These are phyloP conservation scores for Hypoxylon sp. DNA, from an alignment of 2,329 filamentous ascomycete species.

Conservation along the genomic window DNA sequence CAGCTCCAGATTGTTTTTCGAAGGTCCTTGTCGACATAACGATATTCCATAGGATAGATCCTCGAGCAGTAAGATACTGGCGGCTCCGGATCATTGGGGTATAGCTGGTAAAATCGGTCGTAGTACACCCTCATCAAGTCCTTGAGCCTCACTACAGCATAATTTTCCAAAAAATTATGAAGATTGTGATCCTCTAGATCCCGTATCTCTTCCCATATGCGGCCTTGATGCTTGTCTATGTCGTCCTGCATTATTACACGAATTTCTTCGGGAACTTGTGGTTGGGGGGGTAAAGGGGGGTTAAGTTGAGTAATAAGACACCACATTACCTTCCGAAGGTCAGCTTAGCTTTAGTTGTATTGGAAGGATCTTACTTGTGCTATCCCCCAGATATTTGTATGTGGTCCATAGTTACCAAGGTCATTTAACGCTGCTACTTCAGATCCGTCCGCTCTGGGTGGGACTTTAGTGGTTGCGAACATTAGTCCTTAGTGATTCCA, in stretches of 20 bases:
- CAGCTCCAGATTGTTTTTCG: constrained; percentile 34
- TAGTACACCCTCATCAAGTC: no score
- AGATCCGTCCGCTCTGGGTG: constrained; percentile 7
- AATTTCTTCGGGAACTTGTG: constrained; percentile 22
- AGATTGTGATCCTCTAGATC: no score
- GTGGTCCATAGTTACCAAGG: constrained; percentile 34
- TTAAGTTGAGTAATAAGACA: constrained; percentile 31
- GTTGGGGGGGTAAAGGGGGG: constrained; percentile 26
- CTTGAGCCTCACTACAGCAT: no score
- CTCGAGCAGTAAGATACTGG: constrained; percentile 38
- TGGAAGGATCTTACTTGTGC: constrained; percentile 33
- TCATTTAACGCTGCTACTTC: constrained; percentile 21
- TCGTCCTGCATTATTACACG: no score
- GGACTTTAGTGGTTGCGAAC: no score
- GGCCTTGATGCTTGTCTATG: no score
- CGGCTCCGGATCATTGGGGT: no score
- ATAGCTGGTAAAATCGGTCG: no score
- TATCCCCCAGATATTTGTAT: constrained; percentile 39
- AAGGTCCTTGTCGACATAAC: constrained; percentile 30
- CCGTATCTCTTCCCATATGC: no score
- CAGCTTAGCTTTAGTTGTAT: no score
- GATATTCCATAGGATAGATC: constrained; percentile 20
- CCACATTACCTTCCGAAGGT: constrained; percentile 37
- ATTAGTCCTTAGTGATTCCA: background rate
- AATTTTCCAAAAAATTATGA: no score